Evolutionary conservation across 2,329 filamentous ascomycete genomes (phyloP), one percentile per base, ranked within the genome.

Genomic region (Exophiala xenobiotica): DNA sequence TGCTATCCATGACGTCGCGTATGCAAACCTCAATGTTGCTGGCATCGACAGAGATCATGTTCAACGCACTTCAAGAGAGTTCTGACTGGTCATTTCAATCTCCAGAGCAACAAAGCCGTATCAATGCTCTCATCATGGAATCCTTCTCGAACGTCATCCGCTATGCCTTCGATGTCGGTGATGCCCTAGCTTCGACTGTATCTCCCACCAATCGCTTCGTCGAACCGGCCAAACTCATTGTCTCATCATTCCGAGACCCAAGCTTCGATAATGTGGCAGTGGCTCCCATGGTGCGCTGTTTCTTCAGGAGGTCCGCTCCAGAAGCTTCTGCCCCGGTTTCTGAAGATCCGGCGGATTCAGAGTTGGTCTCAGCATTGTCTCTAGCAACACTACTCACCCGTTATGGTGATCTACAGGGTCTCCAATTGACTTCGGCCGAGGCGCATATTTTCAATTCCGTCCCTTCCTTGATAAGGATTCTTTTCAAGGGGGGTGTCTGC

Each of bases 51-150:
- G 84, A 87, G 59, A 85, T 85, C 1, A 78, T 89, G 57, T 79
- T 95, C 19, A 90, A 95, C 64, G 81, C 95, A 5, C 86, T 95
- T 60, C 90, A 95, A 70, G 93, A 87, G 67, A 88, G 87, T 29
- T 81, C 83, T 23, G 90, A 85, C 4, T 99, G 92, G 93, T 86
- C 85, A 60, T 96, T 95, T 66, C 77, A 80, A 5, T 78, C 80
- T 1, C 77, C 82, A 8, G 74, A 83, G 20, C 85, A 91, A 59
- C 83, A 86, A 37, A 80, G 83, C 44, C 75, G 83, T 49, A 79
- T 96, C 42, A 81, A 88, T 52, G 77, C 78, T 14, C 77, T 78
- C 35, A 81, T 96, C 20, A 78, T 88, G 20, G 78, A 78, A 4
- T 79, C 86, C 11, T 85, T 96, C 64, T 79, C 86, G 57, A 84